These are phyloP conservation scores for Panaeolus papilionaceus DNA, from an alignment of 768 basidiomycete species.

Conservation along the genomic window DNA sequence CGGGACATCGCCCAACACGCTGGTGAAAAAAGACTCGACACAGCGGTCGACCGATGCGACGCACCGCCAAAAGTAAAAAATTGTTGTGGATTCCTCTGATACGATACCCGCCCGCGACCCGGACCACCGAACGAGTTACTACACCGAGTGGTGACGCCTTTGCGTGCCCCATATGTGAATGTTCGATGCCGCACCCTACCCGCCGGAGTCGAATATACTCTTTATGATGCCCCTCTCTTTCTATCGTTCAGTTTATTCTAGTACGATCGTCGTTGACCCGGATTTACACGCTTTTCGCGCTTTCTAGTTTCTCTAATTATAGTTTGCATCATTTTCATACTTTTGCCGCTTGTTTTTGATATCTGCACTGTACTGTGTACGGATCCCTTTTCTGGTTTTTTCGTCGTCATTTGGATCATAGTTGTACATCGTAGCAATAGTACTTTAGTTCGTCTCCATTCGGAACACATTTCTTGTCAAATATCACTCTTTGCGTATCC, in stretches of 20 bases:
- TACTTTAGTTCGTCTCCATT: background rate
- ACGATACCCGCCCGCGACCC: background rate
- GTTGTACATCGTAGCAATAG: background rate
- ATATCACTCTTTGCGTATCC: constrained; percentile 7
- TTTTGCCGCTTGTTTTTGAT: constrained; percentile 1
- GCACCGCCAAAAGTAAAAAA: constrained; percentile 16
- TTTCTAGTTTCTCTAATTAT: background rate
- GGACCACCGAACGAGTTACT: background rate
- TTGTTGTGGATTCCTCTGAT: background rate
- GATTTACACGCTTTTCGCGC: background rate
- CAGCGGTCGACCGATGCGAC: constrained; percentile 16
- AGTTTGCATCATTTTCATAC: constrained; percentile 6
- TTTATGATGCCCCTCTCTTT: background rate
- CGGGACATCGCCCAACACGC: constrained; percentile 61
- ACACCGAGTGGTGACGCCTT: background rate
- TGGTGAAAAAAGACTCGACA: constrained; percentile 43
- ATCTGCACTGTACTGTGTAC: background rate
- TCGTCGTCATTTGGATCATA: background rate
- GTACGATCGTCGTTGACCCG: constrained; percentile 11
- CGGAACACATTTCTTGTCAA: constrained; percentile 1
- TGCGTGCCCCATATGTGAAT: constrained; percentile 8
- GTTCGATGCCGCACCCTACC: constrained; percentile 11
- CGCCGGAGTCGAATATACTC: background rate
- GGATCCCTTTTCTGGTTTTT: background rate
- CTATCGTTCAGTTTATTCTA: background rate